Base-by-base conservation (phyloP, 202 grass and related monocot species). In the Zizania palustris region DNA sequence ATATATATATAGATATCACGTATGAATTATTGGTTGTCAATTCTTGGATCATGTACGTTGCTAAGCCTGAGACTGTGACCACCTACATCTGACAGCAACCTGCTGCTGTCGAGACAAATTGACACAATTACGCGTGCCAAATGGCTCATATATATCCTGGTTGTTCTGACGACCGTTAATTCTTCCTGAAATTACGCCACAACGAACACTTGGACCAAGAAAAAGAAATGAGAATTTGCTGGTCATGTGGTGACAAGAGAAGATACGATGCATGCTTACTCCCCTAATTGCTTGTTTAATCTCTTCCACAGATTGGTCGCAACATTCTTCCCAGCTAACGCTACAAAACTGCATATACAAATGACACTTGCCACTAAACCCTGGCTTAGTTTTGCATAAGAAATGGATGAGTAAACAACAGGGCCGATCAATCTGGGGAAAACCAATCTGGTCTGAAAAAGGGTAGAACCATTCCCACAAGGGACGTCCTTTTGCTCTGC, bases 401-500 rank as follows among this genome's bases (percentile, higher is more conserved):
- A 13, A 55, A 28, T 1, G 19, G 5, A 48, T 34, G 12, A 4
- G 15, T 11, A 62, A 13, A 38, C 40, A 55, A 45, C 60, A 55
- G 22, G 53, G 51, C n/a, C 18, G 51, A 55, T 53, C 50, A 53
- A 18, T 16, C 28, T 9, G 3, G 37, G 3, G 18, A 21, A 67
- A 67, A 67, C 49, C 22, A 74, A 40, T n/a, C 7, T 20, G 60
- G 21, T 57, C 22, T 67, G 61, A 67, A 82, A 60, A 67, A 35
- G 10, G 20, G 35, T 49, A 37, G 18, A 11, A 42, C 35, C 2
- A 20, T 9, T 42, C n/a, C 16, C 58, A 76, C n/a, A 2, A 4
- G n/a, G 7, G 22, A 2, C 4, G 12, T 37, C 14, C 11, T 65
- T 46, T 76, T 40, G 19, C 13, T 43, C 28, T 40, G 19, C 13